A percentile compares a stretch with the other conserved stretches of the same genome.
Evolutionary conservation across 106 monocot species (phyloP).

Genomic region (Dioscorea dumetorum): DNA sequence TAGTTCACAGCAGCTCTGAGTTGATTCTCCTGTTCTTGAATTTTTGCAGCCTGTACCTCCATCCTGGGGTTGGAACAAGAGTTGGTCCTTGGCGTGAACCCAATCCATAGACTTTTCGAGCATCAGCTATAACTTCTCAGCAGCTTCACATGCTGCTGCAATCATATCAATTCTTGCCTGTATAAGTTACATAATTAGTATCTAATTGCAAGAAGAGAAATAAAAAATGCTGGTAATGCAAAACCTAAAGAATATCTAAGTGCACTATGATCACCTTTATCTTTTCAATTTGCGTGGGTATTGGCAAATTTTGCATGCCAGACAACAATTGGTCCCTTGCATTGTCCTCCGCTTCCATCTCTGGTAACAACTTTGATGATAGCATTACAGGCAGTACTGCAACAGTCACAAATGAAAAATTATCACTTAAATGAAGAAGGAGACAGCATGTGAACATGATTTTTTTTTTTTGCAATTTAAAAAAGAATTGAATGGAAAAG

Average conservation of each 20-base stretch:
- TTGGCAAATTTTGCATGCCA: conserved; percentile 64
- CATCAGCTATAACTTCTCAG: conserved; percentile 86
- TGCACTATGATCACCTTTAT: conserved; percentile 49
- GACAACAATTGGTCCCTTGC: conserved; percentile 64
- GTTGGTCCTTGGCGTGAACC: conserved; percentile 71
- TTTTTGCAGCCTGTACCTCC: conserved; percentile 89
- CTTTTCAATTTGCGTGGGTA: conserved; percentile 86
- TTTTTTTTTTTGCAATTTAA: too few relatives aligned
- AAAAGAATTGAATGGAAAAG: too few relatives aligned
- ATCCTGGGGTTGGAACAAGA: conserved; percentile 69
- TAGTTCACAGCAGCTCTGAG: conserved; percentile 76
- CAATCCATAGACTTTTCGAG: conserved; percentile 76
- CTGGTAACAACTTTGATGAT: conserved; percentile 92
- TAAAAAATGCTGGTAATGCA: not conserved
- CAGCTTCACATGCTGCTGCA: conserved; percentile 74
- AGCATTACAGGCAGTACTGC: conserved; percentile 96
- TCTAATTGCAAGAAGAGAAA: not conserved
- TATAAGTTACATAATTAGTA: conserved; percentile 3
- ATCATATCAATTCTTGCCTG: conserved; percentile 98
- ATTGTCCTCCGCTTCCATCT: conserved; percentile 92
- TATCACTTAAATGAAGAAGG: not conserved
- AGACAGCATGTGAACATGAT: not conserved
- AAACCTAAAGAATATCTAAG: not conserved
- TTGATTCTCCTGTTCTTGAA: conserved; percentile 87
- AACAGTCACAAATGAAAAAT: not conserved